A percentile compares a stretch with the other conserved stretches of the same genome.
Evolutionary conservation across 1,284 basidiomycete genomes (phyloP).

Genomic region (Hortiboletus rubellus): DNA sequence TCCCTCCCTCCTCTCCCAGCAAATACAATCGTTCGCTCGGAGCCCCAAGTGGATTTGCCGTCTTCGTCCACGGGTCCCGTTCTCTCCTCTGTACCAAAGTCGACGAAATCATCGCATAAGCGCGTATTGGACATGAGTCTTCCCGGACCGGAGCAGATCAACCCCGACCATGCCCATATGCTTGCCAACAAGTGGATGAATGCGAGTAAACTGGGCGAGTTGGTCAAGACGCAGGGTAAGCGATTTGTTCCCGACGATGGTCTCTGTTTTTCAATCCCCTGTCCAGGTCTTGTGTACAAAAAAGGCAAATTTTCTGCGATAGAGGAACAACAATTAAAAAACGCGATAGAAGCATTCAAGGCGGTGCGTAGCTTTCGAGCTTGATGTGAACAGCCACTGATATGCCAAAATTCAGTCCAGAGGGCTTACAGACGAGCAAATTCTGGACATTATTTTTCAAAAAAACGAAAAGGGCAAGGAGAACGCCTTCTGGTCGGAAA

Average conservation of each 20-base stretch:
- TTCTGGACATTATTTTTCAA: slow-evolving; percentile 64
- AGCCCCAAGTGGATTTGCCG: slow-evolving; percentile 32
- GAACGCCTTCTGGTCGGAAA: slow-evolving; percentile 71
- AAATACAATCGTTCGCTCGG: slow-evolving; percentile 13
- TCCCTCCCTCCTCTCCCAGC: slow-evolving; percentile 30
- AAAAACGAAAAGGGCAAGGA: slow-evolving; percentile 60
- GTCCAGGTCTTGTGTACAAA: slow-evolving; percentile 72
- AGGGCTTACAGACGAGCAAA: slow-evolving; percentile 50
- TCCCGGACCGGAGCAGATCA: slow-evolving; percentile 35
- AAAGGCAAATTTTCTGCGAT: slow-evolving; percentile 81
- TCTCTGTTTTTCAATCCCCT: slow-evolving; percentile 9
- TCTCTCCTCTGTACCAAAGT: slow-evolving; percentile 38
- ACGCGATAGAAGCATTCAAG: slow-evolving; percentile 64
- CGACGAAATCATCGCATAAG: slow-evolving; percentile 38
- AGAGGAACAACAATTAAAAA: slow-evolving; percentile 64
- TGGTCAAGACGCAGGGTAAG: slow-evolving; percentile 66
- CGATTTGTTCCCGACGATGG: background rate
- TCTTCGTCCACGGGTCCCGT: slow-evolving; percentile 47
- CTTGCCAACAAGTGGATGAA: slow-evolving; percentile 75
- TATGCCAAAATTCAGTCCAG: slow-evolving; percentile 41
- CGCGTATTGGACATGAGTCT: slow-evolving; percentile 35
- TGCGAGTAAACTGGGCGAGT: slow-evolving; percentile 60
- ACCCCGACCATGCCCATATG: slow-evolving; percentile 49
- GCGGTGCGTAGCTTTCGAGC: slow-evolving; percentile 42
- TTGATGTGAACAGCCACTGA: slow-evolving; percentile 3